Base-by-base conservation (phyloP, 163 green algal species). In the Scenedesmus sp. region DNA sequence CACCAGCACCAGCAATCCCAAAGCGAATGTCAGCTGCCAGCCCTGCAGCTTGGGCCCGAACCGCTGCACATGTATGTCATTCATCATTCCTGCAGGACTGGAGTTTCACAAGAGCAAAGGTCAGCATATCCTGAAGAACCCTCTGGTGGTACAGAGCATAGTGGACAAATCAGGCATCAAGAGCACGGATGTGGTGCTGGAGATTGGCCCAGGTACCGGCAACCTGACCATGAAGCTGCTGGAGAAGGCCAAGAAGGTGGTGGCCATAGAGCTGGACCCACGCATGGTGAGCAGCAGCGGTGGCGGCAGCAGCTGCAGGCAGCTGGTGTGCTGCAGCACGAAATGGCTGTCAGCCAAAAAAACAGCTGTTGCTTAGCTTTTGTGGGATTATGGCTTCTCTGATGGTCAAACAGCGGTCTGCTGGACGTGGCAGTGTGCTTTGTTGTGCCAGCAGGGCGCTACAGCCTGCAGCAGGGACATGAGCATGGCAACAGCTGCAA, bases 71-170 rank as follows among this genome's bases (percentile, higher is more conserved):
- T 57, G 13, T n/a, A 56, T 20, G 15, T 15, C 62, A 13, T 56
- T 74, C 0, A n/a, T 8, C 34, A 54, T 2, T 1, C 4, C 16
- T n/a, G 52, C 67, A 91, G 89, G 85, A 18, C 57, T 99, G 26
- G 98, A 99, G 94, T 99, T 99, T 85, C 97, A 99, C 86, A 99
- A 99, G 94, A 98, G 94, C 94, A 99, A 99, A 88, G 98, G 98
- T 15, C 98, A 99, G 97, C 98, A 99, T 90, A 99, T 99, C 82
- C 91, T 99, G 9, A 99, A 99, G 91, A 99, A 99, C 92, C 98
- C 98, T 0, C 89, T 99, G 90, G 96, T 99, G 12, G 97, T 99
- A 34, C 95, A 99, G 86, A 96, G 97, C 15, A 99, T 99, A 82
- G 97, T 99, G 12, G 96, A 99, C 86, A 99, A 99, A 94, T 94